Evolutionary conservation across 306 rosid species (phyloP).

Genomic region (Sophora flavescens): DNA sequence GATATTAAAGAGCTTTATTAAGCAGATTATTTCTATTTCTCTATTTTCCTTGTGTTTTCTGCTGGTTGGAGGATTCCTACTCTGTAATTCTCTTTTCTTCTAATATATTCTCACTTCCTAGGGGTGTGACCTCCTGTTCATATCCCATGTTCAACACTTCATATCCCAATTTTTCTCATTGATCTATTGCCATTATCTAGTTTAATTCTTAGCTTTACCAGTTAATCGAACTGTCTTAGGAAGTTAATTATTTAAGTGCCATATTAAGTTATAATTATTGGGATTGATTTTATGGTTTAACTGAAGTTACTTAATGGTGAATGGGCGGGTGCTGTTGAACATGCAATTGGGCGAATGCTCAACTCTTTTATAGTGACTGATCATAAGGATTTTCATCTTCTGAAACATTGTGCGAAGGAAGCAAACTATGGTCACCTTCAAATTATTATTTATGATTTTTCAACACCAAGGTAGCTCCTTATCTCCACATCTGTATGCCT

Average conservation of each 20-base stretch:
- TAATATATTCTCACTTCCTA: background rate
- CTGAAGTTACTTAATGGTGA: slow-evolving; percentile 76
- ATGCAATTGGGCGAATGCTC: slow-evolving; percentile 85
- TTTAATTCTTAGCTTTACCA: slow-evolving; percentile 19
- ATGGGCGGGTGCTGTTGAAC: slow-evolving; percentile 87
- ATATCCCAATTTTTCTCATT: slow-evolving; percentile 18
- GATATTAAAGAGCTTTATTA: background rate
- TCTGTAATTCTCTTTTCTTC: slow-evolving; percentile 1
- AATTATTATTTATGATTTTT: slow-evolving; percentile 88
- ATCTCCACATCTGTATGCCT: slow-evolving; percentile 1
- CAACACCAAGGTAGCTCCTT: slow-evolving; percentile 70
- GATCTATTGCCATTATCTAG: slow-evolving; percentile 22
- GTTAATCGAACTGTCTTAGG: background rate
- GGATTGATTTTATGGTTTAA: slow-evolving; percentile 40
- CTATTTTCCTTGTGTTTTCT: slow-evolving; percentile 33
- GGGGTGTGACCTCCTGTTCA: slow-evolving; percentile 11
- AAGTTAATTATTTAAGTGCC: background rate
- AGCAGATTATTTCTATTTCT: background rate
- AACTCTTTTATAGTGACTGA: slow-evolving; percentile 90
- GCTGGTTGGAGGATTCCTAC: background rate
- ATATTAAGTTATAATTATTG: slow-evolving; percentile 5
- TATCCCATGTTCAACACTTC: background rate
- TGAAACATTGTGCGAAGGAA: slow-evolving; percentile 83
- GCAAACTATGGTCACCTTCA: slow-evolving; percentile 66
- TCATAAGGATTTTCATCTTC: slow-evolving; percentile 81